phyloP scores from a whole-genome alignment of 768 basidiomycete genomes.

The Chalciporus chontae region DNA sequence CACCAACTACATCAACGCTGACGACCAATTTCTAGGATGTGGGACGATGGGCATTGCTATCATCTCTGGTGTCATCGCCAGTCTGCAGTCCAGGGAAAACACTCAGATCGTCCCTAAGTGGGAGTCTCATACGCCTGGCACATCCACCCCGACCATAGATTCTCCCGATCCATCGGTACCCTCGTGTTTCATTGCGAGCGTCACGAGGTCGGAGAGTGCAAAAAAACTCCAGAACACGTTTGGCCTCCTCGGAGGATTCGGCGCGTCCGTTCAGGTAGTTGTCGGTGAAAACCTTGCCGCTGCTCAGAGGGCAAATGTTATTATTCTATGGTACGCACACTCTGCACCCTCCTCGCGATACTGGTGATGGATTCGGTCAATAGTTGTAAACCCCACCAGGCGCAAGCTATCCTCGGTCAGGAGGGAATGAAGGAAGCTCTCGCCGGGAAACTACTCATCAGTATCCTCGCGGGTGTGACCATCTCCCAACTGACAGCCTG shows the following conservation, averaged over 20 bases:
- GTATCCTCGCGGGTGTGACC: constrained; percentile 96
- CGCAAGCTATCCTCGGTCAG: constrained; percentile 66
- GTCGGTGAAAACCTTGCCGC: constrained; percentile 70
- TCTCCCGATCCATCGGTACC: constrained; percentile 70
- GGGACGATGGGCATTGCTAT: constrained; percentile 98
- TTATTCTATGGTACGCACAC: constrained; percentile 75
- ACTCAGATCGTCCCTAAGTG: constrained; percentile 43
- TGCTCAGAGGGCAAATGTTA: constrained; percentile 72
- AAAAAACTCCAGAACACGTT: constrained; percentile 64
- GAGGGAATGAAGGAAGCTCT: constrained; percentile 80
- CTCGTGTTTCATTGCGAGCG: constrained; percentile 80
- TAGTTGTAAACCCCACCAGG: constrained; percentile 94
- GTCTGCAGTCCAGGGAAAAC: constrained; percentile 55
- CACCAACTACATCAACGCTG: constrained; percentile 10
- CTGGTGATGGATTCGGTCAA: background rate
- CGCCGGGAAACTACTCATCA: constrained; percentile 88
- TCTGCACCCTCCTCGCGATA: background rate
- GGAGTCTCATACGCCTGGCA: constrained; percentile 72
- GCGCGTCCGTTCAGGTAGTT: constrained; percentile 65
- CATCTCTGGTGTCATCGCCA: constrained; percentile 86
- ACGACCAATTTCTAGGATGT: constrained; percentile 59
- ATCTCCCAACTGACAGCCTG: constrained; percentile 73
- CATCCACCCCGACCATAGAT: constrained; percentile 57
- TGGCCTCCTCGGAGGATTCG: constrained; percentile 51
- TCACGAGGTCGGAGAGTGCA: constrained; percentile 73